Evolutionary conservation across 495 filamentous ascomycete species (phyloP).

Genomic region (Pyrenopolyporus hunteri): DNA sequence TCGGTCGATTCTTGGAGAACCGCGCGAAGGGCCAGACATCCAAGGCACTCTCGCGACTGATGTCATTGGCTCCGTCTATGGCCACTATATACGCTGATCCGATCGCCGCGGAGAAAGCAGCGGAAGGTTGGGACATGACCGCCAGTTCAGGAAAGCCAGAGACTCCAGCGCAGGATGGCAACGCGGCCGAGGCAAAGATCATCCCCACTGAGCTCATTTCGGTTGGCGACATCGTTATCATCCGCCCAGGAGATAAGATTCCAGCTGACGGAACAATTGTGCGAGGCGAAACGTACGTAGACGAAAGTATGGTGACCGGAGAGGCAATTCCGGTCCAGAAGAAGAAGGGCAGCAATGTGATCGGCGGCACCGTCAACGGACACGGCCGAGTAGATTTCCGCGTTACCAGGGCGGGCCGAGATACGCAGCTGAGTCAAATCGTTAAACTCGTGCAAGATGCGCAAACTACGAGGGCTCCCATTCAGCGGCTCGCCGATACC

Average conservation of each 20-base stretch:
- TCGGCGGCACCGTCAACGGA: constrained; percentile 97
- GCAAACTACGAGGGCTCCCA: constrained; percentile 91
- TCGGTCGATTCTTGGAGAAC: constrained; percentile 94
- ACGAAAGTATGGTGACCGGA: constrained; percentile 99
- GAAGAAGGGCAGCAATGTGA: constrained; percentile 74
- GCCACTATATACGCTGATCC: constrained; percentile 98
- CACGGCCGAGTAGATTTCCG: constrained; percentile 89
- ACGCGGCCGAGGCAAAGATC: constrained; percentile 74
- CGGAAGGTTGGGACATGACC: constrained; percentile 72
- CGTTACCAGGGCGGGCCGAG: constrained; percentile 89
- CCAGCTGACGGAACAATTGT: constrained; percentile 91
- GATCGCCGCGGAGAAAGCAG: constrained; percentile 88
- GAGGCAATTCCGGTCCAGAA: constrained; percentile 95
- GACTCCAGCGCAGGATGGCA: constrained; percentile 52
- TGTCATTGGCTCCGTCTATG: constrained; percentile 96
- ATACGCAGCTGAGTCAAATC: constrained; percentile 97
- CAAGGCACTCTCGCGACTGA: constrained; percentile 89
- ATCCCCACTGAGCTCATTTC: constrained; percentile 96
- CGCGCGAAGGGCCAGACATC: constrained; percentile 96
- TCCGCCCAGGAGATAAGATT: constrained; percentile 95
- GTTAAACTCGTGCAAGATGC: constrained; percentile 96
- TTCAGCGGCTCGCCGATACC: constrained; percentile 90
- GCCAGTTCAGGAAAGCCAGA: constrained; percentile 50
- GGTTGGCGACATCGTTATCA: constrained; percentile 89
- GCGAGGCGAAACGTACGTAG: constrained; percentile 87